phyloP scores from a whole-genome alignment of 129 eudicot genomes.

The Artemisia argyi region DNA sequence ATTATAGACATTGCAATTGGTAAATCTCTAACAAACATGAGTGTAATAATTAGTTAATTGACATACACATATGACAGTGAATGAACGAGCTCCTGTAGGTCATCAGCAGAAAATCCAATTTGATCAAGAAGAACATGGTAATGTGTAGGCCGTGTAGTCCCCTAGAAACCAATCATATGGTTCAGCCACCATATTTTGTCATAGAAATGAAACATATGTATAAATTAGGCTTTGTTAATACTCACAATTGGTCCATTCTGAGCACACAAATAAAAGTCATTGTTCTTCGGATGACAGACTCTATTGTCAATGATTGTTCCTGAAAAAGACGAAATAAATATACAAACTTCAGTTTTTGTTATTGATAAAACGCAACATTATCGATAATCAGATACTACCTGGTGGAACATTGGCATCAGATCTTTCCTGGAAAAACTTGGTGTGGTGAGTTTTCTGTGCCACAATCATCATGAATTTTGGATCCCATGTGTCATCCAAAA shows the following conservation, averaged over 20 bases:
- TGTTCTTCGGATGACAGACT: constrained; percentile 65
- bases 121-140: constrained; percentile 76
- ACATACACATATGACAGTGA: constrained; percentile 77
- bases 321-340: constrained; percentile 10
- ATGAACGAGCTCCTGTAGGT: constrained; percentile 79
- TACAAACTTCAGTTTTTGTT: not conserved
- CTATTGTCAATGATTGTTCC: constrained; percentile 66
- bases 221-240: not conserved
- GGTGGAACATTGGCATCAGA: constrained; percentile 68
- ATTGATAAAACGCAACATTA: not conserved
- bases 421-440: constrained; percentile 53
- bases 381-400: constrained; percentile 36
- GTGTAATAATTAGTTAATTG: not conserved
- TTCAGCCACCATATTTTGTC: not conserved
- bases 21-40: not conserved
- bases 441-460: constrained; percentile 85
- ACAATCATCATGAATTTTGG: constrained; percentile 67
- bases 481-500: constrained; percentile 34
- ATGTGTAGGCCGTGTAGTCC: constrained; percentile 59
- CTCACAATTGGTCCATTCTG: constrained; percentile 90
- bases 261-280: constrained; percentile 79
- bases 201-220: not conserved
- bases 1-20: not conserved
- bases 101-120: constrained; percentile 70
- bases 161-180: constrained; percentile 26